These are phyloP conservation scores for Aspergillus pseudoglaucus DNA, from an alignment of 2,329 filamentous ascomycete species.

Conservation along the genomic window DNA sequence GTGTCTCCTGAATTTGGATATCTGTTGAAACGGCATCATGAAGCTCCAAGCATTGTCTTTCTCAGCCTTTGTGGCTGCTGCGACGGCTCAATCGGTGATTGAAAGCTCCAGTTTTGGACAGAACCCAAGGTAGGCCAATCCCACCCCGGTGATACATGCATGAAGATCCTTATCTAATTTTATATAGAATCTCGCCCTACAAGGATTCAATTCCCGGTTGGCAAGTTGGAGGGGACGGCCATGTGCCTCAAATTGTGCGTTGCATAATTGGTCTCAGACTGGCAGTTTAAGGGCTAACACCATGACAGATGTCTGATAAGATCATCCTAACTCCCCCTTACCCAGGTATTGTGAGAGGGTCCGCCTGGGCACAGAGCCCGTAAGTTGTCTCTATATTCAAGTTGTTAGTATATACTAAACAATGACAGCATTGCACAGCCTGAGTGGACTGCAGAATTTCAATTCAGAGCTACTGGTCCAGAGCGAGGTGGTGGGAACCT, in stretches of 20 bases:
- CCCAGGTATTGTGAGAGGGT: constrained; percentile 77
- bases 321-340: constrained; percentile 83
- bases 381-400: constrained; percentile 19
- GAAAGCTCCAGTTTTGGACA: constrained; percentile 74
- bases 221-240: constrained; percentile 49
- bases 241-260: constrained; percentile 48
- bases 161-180: background rate
- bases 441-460: constrained; percentile 77
- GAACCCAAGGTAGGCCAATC: constrained; percentile 43
- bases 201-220: constrained; percentile 50
- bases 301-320: constrained; percentile 67
- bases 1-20: background rate
- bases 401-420: constrained; percentile 7
- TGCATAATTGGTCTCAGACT: background rate
- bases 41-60: constrained; percentile 33
- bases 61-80: constrained; percentile 43
- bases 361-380: constrained; percentile 67
- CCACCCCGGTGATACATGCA: constrained; percentile 5
- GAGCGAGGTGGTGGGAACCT: constrained; percentile 83
- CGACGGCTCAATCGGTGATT: constrained; percentile 60
- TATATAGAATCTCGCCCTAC: constrained; percentile 54
- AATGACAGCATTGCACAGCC: constrained; percentile 40
- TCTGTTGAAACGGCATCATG: constrained; percentile 25
- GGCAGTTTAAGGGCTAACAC: constrained; percentile 9
- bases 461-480: constrained; percentile 79